Conservation (phyloP, 164 flowering plant species). For the Buxus sempervirens region DNA sequence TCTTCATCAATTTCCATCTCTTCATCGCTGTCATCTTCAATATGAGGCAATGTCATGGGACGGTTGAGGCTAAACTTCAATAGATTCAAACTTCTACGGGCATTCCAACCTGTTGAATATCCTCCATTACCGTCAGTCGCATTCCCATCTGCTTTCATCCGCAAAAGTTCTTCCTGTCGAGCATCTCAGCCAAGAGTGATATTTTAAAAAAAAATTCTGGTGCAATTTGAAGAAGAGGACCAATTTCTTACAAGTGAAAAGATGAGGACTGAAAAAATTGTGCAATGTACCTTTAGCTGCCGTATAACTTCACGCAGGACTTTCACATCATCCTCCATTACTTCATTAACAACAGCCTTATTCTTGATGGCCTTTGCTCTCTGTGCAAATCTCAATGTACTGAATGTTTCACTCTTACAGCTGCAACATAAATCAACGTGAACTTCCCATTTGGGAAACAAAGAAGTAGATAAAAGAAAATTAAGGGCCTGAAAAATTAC, state of each 20-base stretch:
- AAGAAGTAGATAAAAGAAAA: neutral
- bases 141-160: constrained; percentile 66
- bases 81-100: constrained; percentile 83
- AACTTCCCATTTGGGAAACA: constrained; percentile 11
- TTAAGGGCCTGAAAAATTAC: constrained; percentile 24
- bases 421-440: constrained; percentile 38
- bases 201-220: neutral
- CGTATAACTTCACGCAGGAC: constrained; percentile 82
- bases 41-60: constrained; percentile 55
- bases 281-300: constrained; percentile 60
- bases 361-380: constrained; percentile 95
- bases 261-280: neutral
- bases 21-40: constrained; percentile 88
- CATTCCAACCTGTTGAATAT: constrained; percentile 78
- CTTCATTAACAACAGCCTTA: constrained; percentile 93
- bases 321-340: constrained; percentile 85
- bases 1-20: constrained; percentile 96
- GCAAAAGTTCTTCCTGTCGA: constrained; percentile 77
- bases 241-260: neutral
- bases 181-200: constrained; percentile 8
- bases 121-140: constrained; percentile 40
- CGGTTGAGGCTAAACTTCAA: constrained; percentile 72
- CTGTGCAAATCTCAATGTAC: constrained; percentile 96
- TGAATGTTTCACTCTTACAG: constrained; percentile 86
- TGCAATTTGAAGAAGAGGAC: neutral